Conservation (phyloP, 2,329 filamentous ascomycete genomes). For the Apiospora hydei region DNA sequence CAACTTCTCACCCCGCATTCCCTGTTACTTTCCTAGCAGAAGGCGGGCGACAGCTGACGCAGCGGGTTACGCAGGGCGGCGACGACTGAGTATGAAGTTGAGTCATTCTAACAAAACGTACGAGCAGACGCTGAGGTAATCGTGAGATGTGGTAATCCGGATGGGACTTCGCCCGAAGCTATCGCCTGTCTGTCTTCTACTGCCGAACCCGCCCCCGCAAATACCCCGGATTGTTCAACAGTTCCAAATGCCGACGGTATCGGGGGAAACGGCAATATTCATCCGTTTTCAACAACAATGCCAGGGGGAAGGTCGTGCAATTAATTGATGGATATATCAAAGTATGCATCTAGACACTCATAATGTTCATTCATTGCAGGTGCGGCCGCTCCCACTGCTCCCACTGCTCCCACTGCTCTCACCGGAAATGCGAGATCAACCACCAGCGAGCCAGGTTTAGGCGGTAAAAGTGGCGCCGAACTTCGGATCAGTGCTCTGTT, state of each 20-base stretch:
- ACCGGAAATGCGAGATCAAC: neutral
- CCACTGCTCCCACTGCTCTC: too few species aligned
- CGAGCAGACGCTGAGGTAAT: neutral
- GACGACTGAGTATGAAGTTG: neutral
- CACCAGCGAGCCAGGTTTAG: neutral
- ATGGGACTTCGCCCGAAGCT: neutral
- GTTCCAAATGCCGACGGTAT: neutral
- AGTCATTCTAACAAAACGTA: neutral
- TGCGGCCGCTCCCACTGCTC: neutral
- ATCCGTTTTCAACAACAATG: neutral
- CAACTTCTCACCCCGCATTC: neutral
- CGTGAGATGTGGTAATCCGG: neutral
- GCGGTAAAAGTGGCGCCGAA: conserved; percentile 7
- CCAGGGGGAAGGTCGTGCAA: neutral
- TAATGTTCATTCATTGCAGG: neutral
- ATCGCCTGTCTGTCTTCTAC: neutral
- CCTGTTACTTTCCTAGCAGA: neutral
- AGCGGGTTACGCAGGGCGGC: neutral
- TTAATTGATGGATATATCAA: neutral
- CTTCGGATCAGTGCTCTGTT: neutral
- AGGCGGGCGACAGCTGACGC: neutral
- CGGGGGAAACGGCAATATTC: neutral
- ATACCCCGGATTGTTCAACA: neutral
- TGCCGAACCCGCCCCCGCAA: neutral
- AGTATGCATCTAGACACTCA: neutral